Conservation (phyloP, 768 basidiomycete species). For the Paxillus involutus region DNA sequence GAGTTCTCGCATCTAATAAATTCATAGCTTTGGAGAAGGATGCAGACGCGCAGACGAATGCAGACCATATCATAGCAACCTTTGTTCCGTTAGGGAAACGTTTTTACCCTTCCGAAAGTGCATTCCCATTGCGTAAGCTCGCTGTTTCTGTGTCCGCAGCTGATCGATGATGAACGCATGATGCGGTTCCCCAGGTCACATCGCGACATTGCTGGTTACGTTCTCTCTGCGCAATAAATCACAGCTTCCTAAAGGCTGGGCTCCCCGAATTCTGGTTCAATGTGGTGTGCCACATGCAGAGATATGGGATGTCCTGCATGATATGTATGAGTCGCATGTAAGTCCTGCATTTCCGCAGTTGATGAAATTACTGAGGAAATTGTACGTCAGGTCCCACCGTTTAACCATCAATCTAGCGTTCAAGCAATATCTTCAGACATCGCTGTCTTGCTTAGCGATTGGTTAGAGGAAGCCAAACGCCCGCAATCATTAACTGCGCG, state of each 20-base stretch:
- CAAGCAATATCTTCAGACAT: slow-evolving; percentile 82
- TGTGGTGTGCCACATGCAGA: slow-evolving; percentile 80
- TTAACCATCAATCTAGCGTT: slow-evolving; percentile 77
- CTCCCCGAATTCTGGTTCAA: slow-evolving; percentile 71
- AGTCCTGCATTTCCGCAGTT: slow-evolving; percentile 17
- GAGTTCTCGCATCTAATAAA: slow-evolving; percentile 2
- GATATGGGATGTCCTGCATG: slow-evolving; percentile 82
- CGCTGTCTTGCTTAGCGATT: slow-evolving; percentile 75
- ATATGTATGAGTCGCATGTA: slow-evolving; percentile 89
- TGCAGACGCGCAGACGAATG: slow-evolving; percentile 50
- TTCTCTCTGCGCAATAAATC: slow-evolving; percentile 65
- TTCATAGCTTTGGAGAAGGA: slow-evolving; percentile 53
- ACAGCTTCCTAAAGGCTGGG: slow-evolving; percentile 76
- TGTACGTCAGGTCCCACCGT: slow-evolving; percentile 66
- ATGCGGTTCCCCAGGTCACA: slow-evolving; percentile 52
- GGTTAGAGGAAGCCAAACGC: slow-evolving; percentile 75
- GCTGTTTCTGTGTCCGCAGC: neutral
- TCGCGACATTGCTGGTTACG: slow-evolving; percentile 73
- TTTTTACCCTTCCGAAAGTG: slow-evolving; percentile 89
- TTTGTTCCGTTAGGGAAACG: slow-evolving; percentile 76
- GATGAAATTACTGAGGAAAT: neutral
- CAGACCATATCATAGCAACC: slow-evolving; percentile 63
- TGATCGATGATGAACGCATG: neutral
- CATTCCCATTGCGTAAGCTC: slow-evolving; percentile 80
- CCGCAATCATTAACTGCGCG: slow-evolving; percentile 64